Conservation (phyloP, 73 alveolate genomes). For the Paraurostyla sp. region DNA sequence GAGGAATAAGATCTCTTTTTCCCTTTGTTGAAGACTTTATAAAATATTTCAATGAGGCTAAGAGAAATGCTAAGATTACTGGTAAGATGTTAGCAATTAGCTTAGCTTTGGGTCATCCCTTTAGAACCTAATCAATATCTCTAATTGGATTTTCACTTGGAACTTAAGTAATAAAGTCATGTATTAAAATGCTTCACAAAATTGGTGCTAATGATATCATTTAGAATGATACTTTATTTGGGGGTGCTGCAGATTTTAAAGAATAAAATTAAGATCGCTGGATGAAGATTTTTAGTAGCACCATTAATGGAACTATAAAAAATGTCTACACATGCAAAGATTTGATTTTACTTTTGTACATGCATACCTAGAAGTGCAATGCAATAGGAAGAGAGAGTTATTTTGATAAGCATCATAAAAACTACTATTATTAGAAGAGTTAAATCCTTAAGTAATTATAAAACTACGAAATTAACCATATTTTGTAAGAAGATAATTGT, state of each 20-base stretch:
- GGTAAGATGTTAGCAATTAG: background rate
- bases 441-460: background rate
- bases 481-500: background rate
- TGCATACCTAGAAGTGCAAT: background rate
- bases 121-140: conserved; percentile 2
- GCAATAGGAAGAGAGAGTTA: background rate
- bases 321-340: conserved; percentile 22
- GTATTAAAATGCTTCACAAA: background rate
- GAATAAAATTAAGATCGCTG: background rate
- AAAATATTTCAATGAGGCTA: background rate
- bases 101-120: conserved; percentile 11
- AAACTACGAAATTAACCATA: background rate
- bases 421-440: background rate
- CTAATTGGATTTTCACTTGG: conserved; percentile 33
- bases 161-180: conserved; percentile 6
- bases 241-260: conserved; percentile 16
- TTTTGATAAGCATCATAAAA: background rate
- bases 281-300: background rate
- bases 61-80: background rate
- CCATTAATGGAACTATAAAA: background rate
- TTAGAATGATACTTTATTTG: conserved; percentile 12
- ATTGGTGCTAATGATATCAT: conserved; percentile 8
- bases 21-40: background rate
- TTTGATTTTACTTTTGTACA: background rate
- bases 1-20: background rate